Evolutionary conservation across 495 filamentous ascomycete species (phyloP).

Genomic region (Lasiosphaeria hispida): DNA sequence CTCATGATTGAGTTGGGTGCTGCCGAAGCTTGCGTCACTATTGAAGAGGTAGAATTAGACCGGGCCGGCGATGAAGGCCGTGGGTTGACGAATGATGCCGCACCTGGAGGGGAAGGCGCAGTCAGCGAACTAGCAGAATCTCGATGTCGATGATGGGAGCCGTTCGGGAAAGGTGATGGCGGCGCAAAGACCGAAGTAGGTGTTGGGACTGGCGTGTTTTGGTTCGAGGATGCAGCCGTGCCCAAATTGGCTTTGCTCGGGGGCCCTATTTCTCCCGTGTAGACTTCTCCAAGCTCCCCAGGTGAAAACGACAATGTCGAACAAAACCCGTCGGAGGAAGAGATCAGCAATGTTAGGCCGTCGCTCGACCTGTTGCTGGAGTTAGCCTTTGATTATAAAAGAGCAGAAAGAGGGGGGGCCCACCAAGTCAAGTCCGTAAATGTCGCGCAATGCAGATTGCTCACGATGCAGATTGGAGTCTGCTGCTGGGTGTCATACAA

Average conservation of each 20-base stretch:
- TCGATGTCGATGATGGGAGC: slow-evolving; percentile 46
- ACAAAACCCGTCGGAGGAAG: slow-evolving; percentile 96
- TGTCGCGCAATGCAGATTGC: slow-evolving; percentile 94
- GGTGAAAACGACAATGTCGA: slow-evolving; percentile 81
- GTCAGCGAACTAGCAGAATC: slow-evolving; percentile 49
- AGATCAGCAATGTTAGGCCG: slow-evolving; percentile 88
- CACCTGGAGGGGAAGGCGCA: slow-evolving; percentile 56
- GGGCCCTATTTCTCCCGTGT: slow-evolving; percentile 63
- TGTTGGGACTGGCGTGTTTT: slow-evolving; percentile 64
- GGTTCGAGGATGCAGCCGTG: slow-evolving; percentile 49
- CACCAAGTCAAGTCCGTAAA: slow-evolving; percentile 98
- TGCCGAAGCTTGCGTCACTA: slow-evolving; percentile 57
- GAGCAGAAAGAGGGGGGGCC: slow-evolving; percentile 24
- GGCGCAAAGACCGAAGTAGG: slow-evolving; percentile 57
- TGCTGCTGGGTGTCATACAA: slow-evolving; percentile 97
- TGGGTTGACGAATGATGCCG: slow-evolving; percentile 44
- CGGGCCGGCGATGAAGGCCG: slow-evolving; percentile 74
- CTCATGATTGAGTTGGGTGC: slow-evolving; percentile 48
- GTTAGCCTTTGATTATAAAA: slow-evolving; percentile 2
- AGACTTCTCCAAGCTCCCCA: slow-evolving; percentile 84
- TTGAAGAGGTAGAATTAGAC: slow-evolving; percentile 84
- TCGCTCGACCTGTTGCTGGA: slow-evolving; percentile 74
- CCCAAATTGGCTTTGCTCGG: slow-evolving; percentile 44
- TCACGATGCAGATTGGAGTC: slow-evolving; percentile 87
- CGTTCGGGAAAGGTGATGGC: slow-evolving; percentile 54